Conservation (phyloP, 2,329 filamentous ascomycete species). For the Gremmenia infestans region DNA sequence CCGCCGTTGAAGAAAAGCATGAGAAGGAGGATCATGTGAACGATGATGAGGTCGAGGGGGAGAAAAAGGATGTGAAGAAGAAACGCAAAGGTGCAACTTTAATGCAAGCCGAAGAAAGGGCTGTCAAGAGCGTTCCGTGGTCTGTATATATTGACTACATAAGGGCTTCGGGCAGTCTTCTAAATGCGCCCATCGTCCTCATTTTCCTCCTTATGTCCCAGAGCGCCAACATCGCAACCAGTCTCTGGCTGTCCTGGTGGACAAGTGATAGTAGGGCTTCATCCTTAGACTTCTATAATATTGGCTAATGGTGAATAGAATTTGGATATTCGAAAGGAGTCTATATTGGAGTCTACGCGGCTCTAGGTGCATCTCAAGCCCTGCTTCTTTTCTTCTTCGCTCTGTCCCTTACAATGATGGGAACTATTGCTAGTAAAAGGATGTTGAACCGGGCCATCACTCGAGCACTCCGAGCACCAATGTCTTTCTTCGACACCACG, state of each 20-base stretch:
- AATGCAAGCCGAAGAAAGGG: slow-evolving; percentile 68
- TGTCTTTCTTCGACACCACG: slow-evolving; percentile 96
- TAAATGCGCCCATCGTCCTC: slow-evolving; percentile 52
- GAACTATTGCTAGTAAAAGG: slow-evolving; percentile 74
- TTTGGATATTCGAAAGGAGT: slow-evolving; percentile 61
- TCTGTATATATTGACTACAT: slow-evolving; percentile 62
- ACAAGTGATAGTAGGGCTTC: slow-evolving; percentile 67
- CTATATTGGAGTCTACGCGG: slow-evolving; percentile 71
- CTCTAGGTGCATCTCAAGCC: slow-evolving; percentile 65
- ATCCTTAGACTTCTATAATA: neutral
- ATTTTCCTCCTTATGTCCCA: slow-evolving; percentile 57
- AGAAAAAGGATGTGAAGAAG: slow-evolving; percentile 39
- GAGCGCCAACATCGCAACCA: slow-evolving; percentile 80
- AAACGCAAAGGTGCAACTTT: slow-evolving; percentile 53
- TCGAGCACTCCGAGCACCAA: slow-evolving; percentile 66
- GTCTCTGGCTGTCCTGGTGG: slow-evolving; percentile 93
- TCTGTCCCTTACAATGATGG: slow-evolving; percentile 68
- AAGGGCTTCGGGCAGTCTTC: slow-evolving; percentile 52
- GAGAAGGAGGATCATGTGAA: slow-evolving; percentile 45
- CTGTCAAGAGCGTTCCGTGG: slow-evolving; percentile 59
- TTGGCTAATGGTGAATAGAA: slow-evolving; percentile 30
- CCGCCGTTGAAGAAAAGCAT: slow-evolving; percentile 64
- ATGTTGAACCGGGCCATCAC: slow-evolving; percentile 79
- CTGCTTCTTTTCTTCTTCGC: slow-evolving; percentile 77
- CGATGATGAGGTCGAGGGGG: slow-evolving; percentile 42